phyloP scores from a whole-genome alignment of 2,329 filamentous ascomycete genomes.

The Colletotrichum camelliae region DNA sequence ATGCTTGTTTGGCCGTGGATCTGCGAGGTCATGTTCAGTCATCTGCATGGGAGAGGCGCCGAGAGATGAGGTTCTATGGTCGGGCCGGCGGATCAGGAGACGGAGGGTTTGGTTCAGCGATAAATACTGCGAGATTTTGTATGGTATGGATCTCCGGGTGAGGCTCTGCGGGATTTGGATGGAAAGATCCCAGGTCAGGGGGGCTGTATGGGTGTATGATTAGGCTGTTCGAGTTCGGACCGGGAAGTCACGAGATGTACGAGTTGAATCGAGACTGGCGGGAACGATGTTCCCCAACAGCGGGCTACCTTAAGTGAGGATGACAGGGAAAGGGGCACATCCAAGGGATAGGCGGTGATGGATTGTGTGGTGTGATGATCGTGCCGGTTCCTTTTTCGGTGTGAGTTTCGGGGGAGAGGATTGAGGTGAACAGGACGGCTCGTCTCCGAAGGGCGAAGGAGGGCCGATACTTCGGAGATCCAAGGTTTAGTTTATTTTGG shows the following conservation, averaged over 20 bases:
- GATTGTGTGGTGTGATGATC: not conserved
- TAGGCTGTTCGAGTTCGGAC: not conserved
- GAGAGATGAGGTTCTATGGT: not conserved
- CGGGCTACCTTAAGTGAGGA: not conserved
- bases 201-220: not conserved
- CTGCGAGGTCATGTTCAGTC: not conserved
- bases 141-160: not conserved
- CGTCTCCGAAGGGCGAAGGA: not conserved
- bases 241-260: not conserved
- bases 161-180: not conserved
- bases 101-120: not conserved
- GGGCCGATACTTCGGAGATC: not conserved
- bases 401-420: not conserved
- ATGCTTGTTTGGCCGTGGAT: not conserved
- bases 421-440: not conserved
- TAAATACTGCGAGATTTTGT: not conserved
- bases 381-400: not conserved
- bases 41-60: not conserved
- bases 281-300: not conserved
- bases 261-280: not conserved
- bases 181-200: not conserved
- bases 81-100: not conserved
- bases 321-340: not conserved
- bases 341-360: not conserved
- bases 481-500: not conserved